phyloP scores from a whole-genome alignment of 2,329 filamentous ascomycete genomes.

The Fusarium verrucosum region DNA sequence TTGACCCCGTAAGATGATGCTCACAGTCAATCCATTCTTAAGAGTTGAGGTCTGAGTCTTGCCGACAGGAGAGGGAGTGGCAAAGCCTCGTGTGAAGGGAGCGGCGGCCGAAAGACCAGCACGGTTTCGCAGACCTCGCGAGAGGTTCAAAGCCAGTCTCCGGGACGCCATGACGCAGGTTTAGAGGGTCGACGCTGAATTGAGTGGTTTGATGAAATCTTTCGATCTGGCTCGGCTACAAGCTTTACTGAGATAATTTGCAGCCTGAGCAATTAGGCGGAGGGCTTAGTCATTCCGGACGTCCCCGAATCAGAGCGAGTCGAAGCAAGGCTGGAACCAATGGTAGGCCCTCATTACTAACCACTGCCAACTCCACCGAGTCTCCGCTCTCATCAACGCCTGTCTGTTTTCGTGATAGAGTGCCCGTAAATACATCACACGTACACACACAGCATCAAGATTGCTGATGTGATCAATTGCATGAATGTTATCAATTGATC shows the following conservation, averaged over 20 bases:
- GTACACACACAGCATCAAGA: constrained; percentile 1
- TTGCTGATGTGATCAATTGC: constrained; percentile 3
- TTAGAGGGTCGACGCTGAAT: constrained; percentile 59
- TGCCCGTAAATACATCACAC: constrained; percentile 17
- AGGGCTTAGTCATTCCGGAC: constrained; percentile 54
- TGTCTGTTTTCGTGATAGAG: constrained; percentile 37
- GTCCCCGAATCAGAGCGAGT: constrained; percentile 51
- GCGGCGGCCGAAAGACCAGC: constrained; percentile 81
- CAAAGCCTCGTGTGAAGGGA: constrained; percentile 85
- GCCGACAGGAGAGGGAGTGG: constrained; percentile 81
- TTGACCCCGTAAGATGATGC: constrained; percentile 50
- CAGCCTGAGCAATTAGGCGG: constrained; percentile 55
- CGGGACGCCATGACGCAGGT: constrained; percentile 86
- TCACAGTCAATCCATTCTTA: constrained; percentile 95
- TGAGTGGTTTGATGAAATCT: constrained; percentile 68
- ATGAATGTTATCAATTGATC: background rate
- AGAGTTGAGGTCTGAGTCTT: constrained; percentile 97
- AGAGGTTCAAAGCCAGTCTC: constrained; percentile 94
- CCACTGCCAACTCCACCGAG: constrained; percentile 17
- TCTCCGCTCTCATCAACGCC: constrained; percentile 25
- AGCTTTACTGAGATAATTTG: constrained; percentile 58
- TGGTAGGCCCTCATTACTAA: constrained; percentile 49
- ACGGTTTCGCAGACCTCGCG: constrained; percentile 88
- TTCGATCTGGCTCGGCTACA: constrained; percentile 56
- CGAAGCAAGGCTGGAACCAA: constrained; percentile 45